Evolutionary conservation across 2,329 filamentous ascomycete species (phyloP).

Genomic region (Alternaria incomplexa): DNA sequence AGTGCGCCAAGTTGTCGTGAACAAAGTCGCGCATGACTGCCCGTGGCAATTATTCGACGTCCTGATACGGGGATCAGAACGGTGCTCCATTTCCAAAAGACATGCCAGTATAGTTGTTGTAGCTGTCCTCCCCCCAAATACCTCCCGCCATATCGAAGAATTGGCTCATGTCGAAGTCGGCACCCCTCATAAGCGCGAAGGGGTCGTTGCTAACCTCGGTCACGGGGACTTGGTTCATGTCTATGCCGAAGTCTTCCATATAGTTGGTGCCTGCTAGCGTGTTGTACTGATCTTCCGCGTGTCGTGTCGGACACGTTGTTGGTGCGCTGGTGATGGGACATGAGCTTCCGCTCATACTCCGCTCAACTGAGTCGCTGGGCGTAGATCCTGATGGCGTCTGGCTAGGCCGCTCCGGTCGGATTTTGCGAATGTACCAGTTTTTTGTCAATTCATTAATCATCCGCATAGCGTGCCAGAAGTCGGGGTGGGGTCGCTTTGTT

Average conservation of each 20-base stretch:
- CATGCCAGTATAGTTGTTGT: slow-evolving; percentile 28
- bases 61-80: background rate
- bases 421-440: slow-evolving; percentile 38
- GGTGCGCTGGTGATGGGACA: slow-evolving; percentile 10
- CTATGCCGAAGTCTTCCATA: background rate
- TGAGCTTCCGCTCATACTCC: slow-evolving; percentile 8
- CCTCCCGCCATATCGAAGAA: slow-evolving; percentile 38
- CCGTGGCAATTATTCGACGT: background rate
- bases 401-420: slow-evolving; percentile 8
- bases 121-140: slow-evolving; percentile 37
- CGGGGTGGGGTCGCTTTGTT: slow-evolving; percentile 28
- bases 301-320: slow-evolving; percentile 4
- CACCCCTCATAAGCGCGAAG: slow-evolving; percentile 29
- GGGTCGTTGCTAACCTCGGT: slow-evolving; percentile 17
- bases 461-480: slow-evolving; percentile 42
- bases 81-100: slow-evolving; percentile 23
- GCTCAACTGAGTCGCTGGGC: slow-evolving; percentile 8
- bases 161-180: slow-evolving; percentile 42
- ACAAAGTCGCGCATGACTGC: background rate
- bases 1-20: background rate
- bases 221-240: slow-evolving; percentile 2
- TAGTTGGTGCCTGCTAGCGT: slow-evolving; percentile 1
- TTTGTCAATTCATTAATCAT: slow-evolving; percentile 39
- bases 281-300: background rate
- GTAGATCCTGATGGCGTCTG: slow-evolving; percentile 2